phyloP scores from a whole-genome alignment of 148 eudicot genomes.

The Simmondsia chinensis region DNA sequence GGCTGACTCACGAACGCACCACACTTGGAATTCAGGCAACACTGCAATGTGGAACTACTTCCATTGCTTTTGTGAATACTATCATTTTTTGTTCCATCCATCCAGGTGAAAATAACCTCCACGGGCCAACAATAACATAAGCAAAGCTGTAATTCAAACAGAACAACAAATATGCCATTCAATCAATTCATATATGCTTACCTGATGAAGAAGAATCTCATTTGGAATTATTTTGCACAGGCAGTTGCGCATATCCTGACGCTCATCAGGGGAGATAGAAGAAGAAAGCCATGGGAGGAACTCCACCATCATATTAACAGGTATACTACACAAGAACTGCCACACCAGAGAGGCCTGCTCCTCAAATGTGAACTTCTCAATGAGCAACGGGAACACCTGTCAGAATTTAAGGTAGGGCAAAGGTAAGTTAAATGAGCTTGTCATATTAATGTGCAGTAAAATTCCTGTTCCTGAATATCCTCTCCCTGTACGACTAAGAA shows the following conservation, averaged over 20 bases:
- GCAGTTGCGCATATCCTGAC: conserved; percentile 85
- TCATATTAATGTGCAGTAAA: too few species aligned
- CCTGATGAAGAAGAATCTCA: conserved; percentile 94
- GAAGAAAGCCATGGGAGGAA: conserved; percentile 98
- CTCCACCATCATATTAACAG: conserved; percentile 96
- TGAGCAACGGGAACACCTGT: conserved; percentile 94
- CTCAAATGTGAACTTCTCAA: conserved; percentile 88
- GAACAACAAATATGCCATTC: background rate
- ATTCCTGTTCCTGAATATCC: too few species aligned
- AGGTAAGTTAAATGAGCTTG: conserved; percentile 3
- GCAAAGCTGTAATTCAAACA: conserved; percentile 6
- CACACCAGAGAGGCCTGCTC: conserved; percentile 96
- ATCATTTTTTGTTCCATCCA: conserved; percentile 56
- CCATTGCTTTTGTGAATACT: conserved; percentile 24
- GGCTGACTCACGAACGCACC: conserved; percentile 22
- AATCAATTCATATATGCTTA: conserved; percentile 18
- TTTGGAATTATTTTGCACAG: conserved; percentile 72
- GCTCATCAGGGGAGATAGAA: conserved; percentile 72
- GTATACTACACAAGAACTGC: conserved; percentile 96
- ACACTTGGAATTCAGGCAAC: conserved; percentile 22
- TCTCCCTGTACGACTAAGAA: too few species aligned
- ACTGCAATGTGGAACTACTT: conserved; percentile 24
- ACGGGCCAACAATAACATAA: conserved; percentile 12
- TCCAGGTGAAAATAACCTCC: conserved; percentile 91
- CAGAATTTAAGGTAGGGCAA: conserved; percentile 7